Conservation (phyloP, 208 protist genomes). For the Lotmaria passim region DNA sequence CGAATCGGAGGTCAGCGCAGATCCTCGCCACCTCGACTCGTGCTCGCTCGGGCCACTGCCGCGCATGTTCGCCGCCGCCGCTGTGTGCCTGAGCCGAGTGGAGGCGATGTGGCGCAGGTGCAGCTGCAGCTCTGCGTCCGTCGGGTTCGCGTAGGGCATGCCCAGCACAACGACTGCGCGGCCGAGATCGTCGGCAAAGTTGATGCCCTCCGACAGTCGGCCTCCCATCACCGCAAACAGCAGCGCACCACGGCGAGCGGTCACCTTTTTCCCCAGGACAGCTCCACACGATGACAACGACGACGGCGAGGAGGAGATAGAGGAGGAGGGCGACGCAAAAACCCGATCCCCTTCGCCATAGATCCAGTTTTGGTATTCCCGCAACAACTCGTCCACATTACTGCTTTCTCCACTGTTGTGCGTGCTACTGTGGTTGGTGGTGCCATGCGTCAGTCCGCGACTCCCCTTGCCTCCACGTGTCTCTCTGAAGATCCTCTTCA, state of each 20-base stretch:
- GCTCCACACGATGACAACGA: too few relatives aligned
- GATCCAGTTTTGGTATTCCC: constrained; percentile 68
- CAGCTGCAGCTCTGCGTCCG: constrained; percentile 90
- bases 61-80: neutral
- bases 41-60: neutral
- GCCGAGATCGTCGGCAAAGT: constrained; percentile 97
- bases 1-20: too few relatives aligned
- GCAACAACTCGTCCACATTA: constrained; percentile 50
- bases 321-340: neutral
- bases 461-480: constrained; percentile 13
- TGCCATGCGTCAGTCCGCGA: too few relatives aligned
- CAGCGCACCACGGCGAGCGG: constrained; percentile 75
- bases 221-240: constrained; percentile 96
- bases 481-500: constrained; percentile 91
- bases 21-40: neutral
- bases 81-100: constrained; percentile 22
- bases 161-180: constrained; percentile 95
- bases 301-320: neutral
- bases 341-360: constrained; percentile 1
- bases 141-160: constrained; percentile 95
- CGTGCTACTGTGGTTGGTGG: too few relatives aligned
- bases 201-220: constrained; percentile 98
- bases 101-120: constrained; percentile 79
- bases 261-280: neutral
- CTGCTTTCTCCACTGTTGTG: neutral